Percentiles rank a stretch among this genome's conserved stretches.
Evolutionary conservation across 805 yeast genomes (phyloP).

Genomic region (Lachancea nothofagi): DNA sequence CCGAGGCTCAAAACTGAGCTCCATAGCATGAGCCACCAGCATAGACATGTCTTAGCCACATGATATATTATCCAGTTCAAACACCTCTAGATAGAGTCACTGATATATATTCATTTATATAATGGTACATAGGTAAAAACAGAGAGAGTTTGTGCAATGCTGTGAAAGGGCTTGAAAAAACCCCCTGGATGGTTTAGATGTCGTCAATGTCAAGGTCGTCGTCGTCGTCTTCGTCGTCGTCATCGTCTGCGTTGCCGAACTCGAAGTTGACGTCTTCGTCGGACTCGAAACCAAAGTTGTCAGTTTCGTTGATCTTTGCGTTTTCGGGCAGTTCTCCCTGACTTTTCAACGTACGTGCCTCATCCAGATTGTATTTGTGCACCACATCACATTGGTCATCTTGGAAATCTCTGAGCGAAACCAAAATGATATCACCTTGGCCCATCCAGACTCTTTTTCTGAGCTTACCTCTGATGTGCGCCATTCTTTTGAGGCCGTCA

Average conservation of each 20-base stretch:
- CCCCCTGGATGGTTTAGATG: constrained; percentile 46
- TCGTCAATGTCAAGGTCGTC: constrained; percentile 88
- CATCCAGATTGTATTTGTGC: constrained; percentile 93
- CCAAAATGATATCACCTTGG: constrained; percentile 95
- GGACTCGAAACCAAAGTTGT: constrained; percentile 91
- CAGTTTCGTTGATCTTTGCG: constrained; percentile 96
- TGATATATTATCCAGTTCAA: not conserved
- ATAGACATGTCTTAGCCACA: not conserved
- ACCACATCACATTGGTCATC: constrained; percentile 98
- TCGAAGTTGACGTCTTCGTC: constrained; percentile 98
- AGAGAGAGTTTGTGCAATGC: constrained; percentile 9
- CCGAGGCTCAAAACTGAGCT: too few species aligned
- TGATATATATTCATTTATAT: constrained; percentile 8
- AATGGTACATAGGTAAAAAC: constrained; percentile 10
- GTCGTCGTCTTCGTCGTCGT: constrained; percentile 59
- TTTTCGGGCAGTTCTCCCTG: constrained; percentile 96
- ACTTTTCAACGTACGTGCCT: constrained; percentile 91
- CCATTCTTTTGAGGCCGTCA: constrained; percentile 90
- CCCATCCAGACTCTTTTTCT: constrained; percentile 99
- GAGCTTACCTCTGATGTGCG: constrained; percentile 97
- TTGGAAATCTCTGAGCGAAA: constrained; percentile 96
- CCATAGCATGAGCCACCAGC: too few species aligned
- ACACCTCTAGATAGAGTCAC: constrained; percentile 3
- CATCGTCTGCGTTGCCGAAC: constrained; percentile 89
- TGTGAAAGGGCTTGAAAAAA: not conserved